Conservation (phyloP, 2,329 filamentous ascomycete species). For the Trichoderma koningii region DNA sequence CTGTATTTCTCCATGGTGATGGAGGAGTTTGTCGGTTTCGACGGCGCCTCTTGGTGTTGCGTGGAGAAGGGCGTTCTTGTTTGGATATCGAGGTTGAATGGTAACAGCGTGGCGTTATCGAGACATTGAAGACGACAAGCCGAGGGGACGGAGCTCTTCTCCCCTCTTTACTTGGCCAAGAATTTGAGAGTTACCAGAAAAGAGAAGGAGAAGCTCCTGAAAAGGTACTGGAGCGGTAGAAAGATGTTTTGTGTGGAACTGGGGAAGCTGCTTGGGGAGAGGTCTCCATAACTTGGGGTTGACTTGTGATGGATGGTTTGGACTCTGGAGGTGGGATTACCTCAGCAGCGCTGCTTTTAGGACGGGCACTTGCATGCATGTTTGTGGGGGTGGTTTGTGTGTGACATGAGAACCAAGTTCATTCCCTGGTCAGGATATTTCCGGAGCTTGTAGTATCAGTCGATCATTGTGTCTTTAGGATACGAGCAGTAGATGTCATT, state of each 20-base stretch:
- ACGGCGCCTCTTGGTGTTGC: background rate
- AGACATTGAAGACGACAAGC: constrained; percentile 24
- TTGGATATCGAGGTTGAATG: background rate
- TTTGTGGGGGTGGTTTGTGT: background rate
- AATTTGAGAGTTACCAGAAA: background rate
- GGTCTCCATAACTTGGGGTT: constrained; percentile 16
- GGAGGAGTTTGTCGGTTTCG: background rate
- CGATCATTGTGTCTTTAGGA: no score
- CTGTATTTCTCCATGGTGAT: constrained; percentile 88
- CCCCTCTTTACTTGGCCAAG: constrained; percentile 15
- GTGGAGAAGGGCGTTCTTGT: background rate
- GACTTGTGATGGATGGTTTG: constrained; percentile 7
- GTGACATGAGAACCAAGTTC: background rate
- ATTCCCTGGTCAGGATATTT: no score
- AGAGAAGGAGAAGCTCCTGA: background rate
- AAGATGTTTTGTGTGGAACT: constrained; percentile 6
- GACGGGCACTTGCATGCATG: no score
- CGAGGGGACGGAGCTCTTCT: constrained; percentile 14
- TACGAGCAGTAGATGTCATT: no score
- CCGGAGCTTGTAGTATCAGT: no score
- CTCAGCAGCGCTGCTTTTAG: constrained; percentile 27
- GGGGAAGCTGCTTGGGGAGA: constrained; percentile 10
- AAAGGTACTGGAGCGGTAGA: background rate
- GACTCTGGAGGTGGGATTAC: constrained; percentile 27
- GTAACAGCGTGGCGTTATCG: constrained; percentile 22